These are phyloP conservation scores for Tephrocybe sp. DNA, from an alignment of 768 basidiomycete species.

Conservation along the genomic window DNA sequence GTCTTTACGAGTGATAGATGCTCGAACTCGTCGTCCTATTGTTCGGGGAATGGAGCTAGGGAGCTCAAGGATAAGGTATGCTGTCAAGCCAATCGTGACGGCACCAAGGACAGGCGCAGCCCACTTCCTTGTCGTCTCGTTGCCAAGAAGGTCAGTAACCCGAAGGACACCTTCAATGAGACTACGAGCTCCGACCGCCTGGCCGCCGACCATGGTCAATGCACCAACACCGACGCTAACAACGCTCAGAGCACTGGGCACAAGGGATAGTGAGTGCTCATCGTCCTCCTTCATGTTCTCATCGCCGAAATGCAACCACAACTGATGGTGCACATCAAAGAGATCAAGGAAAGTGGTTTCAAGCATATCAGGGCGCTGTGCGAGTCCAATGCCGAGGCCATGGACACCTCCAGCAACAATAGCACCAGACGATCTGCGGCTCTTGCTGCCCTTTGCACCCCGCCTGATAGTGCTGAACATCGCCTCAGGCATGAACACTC, in stretches of 20 bases:
- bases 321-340: slow-evolving; percentile 80
- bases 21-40: slow-evolving; percentile 79
- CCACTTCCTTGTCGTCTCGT: slow-evolving; percentile 83
- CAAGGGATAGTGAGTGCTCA: slow-evolving; percentile 31
- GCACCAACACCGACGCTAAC: slow-evolving; percentile 81
- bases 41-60: slow-evolving; percentile 87
- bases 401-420: slow-evolving; percentile 75
- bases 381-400: slow-evolving; percentile 82
- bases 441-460: slow-evolving; percentile 38
- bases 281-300: slow-evolving; percentile 29
- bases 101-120: slow-evolving; percentile 83
- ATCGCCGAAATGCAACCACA: slow-evolving; percentile 69
- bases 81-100: slow-evolving; percentile 64
- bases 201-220: slow-evolving; percentile 85
- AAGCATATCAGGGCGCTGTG: slow-evolving; percentile 71
- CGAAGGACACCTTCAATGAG: slow-evolving; percentile 78
- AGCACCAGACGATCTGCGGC: slow-evolving; percentile 38
- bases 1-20: slow-evolving; percentile 52
- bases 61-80: slow-evolving; percentile 83
- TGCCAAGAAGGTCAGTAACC: slow-evolving; percentile 73
- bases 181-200: slow-evolving; percentile 70
- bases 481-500: slow-evolving; percentile 94
- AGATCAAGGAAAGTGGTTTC: slow-evolving; percentile 82
- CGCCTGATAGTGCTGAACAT: slow-evolving; percentile 77
- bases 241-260: slow-evolving; percentile 65